Evolutionary conservation across 345 rosid species (phyloP), one percentile per base, ranked within the genome.

Genomic region (Punica granatum): DNA sequence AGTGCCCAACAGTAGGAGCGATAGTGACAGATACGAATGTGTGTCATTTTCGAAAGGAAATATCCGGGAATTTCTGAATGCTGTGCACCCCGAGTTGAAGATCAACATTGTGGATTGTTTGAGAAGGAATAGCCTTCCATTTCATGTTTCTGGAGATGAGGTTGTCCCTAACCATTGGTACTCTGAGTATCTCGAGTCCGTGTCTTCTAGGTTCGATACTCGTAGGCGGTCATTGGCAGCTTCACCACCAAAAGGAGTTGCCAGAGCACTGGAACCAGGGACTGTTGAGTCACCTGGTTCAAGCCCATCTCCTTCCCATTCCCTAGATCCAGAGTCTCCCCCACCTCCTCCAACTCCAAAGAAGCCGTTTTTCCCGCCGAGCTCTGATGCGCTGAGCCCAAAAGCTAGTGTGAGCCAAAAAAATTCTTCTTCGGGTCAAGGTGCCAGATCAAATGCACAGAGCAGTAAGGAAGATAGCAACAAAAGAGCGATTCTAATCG

Each of bases 51-150:
- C 72, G 26, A 76, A 73, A 60, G 81, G 82, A 60, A 79, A 67
- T 19, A 67, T 69, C 68, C 80, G 70, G 81, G 78, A 88, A 39
- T 73, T 86, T 56, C 61, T 79, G 60, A 72, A 76, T 69, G 26
- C 68, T 48, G 73, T 72, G 33, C 84, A 78, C 69, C 82, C 88
- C 36, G 75, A 78, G 51, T 70, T 80, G 43, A 80, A 75, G 73
- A 80, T 68, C 71, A 76, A 72, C 31, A 81, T 94, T 67, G 78
- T 78, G 32, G 83, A 80, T 64, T 91, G 96, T 69, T 72, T 82
- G 53, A 85, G 83, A 75, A 81, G 74, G 70, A 81, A 80, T 59
- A 78, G 67, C 69, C 70, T 78, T 66, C 67, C 75, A 30, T 70
- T 74, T 25, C 75, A 53, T 31, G 74, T 67, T 32, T 72, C 73